Evolutionary conservation across 495 filamentous ascomycete genomes (phyloP), one percentile per base, ranked within the genome.

Genomic region (Xylaria palmicola): DNA sequence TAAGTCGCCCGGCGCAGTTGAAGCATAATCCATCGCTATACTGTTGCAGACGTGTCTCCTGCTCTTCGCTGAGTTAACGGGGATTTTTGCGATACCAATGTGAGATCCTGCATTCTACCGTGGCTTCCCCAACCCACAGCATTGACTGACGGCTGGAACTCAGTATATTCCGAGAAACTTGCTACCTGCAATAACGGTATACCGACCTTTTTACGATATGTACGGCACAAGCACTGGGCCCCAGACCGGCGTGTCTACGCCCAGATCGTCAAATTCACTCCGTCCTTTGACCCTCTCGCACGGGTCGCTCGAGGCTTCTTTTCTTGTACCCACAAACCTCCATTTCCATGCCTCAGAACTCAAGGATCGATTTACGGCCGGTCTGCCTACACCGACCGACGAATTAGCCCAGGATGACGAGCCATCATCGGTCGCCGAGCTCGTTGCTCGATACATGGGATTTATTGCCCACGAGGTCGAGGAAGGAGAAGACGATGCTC

Each of bases 321-420:
- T 98, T 75, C 87, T 97, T 62, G 89, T 98, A 62, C 94, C 94
- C 19, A 97, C 95, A 60, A 86, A 86, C 59, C 82, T 97, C 62
- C 94, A 98, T 77, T 98, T 95, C 82, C 92, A 92, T 74, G 94
- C 94, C 61, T 90, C 91, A 27, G 89, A 94, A 76, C 82, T 97
- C 64, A 92, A 92, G 78, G 91, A 96, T 64, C 81, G 83, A 49
- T 98, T 98, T 75, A 85, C 83, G 40, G 81, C 88, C 12, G 90
- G 90, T 44, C 83, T 98, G 65, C 94, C 94, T 19, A 79, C 86
- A 49, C 89, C 94, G 29, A 98, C 94, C 67, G 94, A 98, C 73
- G 94, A 98, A 78, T 85, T 98, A 64, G 94, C 95, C 40, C 90
- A 93, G 70, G 94, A 98, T 75, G 94, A 98, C 65, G 94, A 98